phyloP scores from a whole-genome alignment of 768 basidiomycete genomes.

The Austroboletus eburneus region DNA sequence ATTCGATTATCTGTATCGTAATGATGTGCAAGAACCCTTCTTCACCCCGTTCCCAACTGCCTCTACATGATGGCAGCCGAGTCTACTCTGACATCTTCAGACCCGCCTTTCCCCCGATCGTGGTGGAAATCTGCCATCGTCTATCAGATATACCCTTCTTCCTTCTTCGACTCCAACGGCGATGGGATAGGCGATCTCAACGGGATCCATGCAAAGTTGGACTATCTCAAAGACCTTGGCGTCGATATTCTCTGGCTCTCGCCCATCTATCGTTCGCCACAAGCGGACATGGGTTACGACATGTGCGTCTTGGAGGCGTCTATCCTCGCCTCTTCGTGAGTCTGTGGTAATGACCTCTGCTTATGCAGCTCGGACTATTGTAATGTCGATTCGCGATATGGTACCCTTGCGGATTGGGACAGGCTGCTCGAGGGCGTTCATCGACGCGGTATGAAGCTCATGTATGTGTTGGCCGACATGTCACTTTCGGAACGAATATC shows the following conservation, averaged over 20 bases:
- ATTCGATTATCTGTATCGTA: too few relatives aligned
- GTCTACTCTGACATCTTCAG: slow-evolving; percentile 1
- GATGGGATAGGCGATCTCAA: too few relatives aligned
- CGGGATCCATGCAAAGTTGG: slow-evolving; percentile 62
- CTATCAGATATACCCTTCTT: slow-evolving; percentile 70
- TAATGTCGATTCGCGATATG: slow-evolving; percentile 60
- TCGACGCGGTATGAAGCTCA: slow-evolving; percentile 63
- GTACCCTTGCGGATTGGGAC: slow-evolving; percentile 60
- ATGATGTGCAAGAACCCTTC: too few relatives aligned
- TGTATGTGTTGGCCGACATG: too few relatives aligned
- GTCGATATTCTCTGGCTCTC: slow-evolving; percentile 64
- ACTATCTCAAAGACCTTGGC: slow-evolving; percentile 66
- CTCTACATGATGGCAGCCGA: too few relatives aligned
- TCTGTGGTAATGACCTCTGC: slow-evolving; percentile 10
- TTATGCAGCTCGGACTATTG: slow-evolving; percentile 56
- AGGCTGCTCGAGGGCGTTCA: slow-evolving; percentile 50
- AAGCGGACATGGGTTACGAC: slow-evolving; percentile 73
- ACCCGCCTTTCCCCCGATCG: slow-evolving; percentile 24
- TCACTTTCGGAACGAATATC: too few relatives aligned
- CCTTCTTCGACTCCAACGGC: slow-evolving; percentile 68
- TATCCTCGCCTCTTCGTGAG: background rate
- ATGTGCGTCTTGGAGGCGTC: slow-evolving; percentile 42
- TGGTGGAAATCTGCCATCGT: slow-evolving; percentile 62
- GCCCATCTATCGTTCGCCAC: slow-evolving; percentile 59
- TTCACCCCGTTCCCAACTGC: too few relatives aligned